Evolutionary conservation across 768 basidiomycete species (phyloP), one percentile per base, ranked within the genome.

Genomic region (Lactarius trivialis): DNA sequence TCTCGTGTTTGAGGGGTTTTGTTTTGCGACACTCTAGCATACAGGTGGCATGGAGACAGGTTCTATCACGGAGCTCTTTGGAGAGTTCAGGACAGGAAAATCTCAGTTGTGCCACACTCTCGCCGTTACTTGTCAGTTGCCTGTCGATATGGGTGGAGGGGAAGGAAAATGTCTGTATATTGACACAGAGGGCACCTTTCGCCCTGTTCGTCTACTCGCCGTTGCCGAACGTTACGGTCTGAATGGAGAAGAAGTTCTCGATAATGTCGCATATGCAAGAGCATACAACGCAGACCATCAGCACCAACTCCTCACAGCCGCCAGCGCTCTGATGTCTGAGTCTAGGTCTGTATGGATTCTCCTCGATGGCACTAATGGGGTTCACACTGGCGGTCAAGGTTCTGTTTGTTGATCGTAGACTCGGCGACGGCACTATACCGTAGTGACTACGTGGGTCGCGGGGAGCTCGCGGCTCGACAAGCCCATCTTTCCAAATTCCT

Each of bases 211-310:
- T 58, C 79, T 98, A 50, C 82, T 98, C 39, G 93, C 96, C 0
- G 92, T 95, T 12, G 96, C 97, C 3, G 95, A 97, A 76, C 81
- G 97, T 55, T 95, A 88, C 72, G 97, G 97, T n/a, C 78, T 99
- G 68, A 96, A 93, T 67, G 95, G 94, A 52, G 96, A 99, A 73
- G 96, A 98, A 73, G 97, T 98, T 0, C 77, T 98, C 66, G 97
- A 99, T 73, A 99, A 99, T 69, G 90, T 99, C 36, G 97, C 97
- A 28, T 98, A 98, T 76, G 97, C 97, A 2, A 81, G 97, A 68
- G 97, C 97, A 68, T 98, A 98, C 75, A 99, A 99, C 70, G 96
- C 95, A 41, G 97, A 98, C 71, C 97, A 98, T 75, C 97, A 99
- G 71, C 84, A 91, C 59, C 83, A 90, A 56, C 79, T 99, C 59